Evolutionary conservation across 1,284 basidiomycete genomes (phyloP).

Genomic region (Austroboletus niveus): DNA sequence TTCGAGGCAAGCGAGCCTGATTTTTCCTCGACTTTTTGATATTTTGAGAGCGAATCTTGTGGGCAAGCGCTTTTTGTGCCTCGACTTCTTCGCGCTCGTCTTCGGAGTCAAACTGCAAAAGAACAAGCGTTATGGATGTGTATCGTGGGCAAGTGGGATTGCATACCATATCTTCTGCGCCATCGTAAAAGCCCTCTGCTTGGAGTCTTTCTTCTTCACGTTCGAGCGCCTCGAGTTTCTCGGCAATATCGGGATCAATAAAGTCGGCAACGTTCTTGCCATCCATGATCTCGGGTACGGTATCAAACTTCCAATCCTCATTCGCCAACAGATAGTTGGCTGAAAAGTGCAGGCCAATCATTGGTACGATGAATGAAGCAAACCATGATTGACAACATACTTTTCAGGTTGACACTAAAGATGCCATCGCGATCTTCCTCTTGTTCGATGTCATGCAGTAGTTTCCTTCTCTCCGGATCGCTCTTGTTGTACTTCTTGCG

Average conservation of each 20-base stretch:
- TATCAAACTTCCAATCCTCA: conserved; percentile 95
- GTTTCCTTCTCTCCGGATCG: conserved; percentile 69
- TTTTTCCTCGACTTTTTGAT: conserved; percentile 89
- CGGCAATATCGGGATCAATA: conserved; percentile 97
- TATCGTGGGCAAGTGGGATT: background rate
- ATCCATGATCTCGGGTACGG: conserved; percentile 94
- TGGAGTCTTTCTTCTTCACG: conserved; percentile 93
- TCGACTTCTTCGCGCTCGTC: conserved; percentile 83
- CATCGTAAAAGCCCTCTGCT: conserved; percentile 94
- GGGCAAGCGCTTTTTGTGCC: conserved; percentile 62
- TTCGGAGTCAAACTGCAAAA: conserved; percentile 78
- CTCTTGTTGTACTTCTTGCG: conserved; percentile 84
- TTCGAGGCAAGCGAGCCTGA: conserved; percentile 81
- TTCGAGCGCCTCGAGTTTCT: conserved; percentile 96
- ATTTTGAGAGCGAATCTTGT: conserved; percentile 79
- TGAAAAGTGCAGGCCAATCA: conserved; percentile 32
- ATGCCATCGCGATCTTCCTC: conserved; percentile 84
- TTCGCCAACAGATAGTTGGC: conserved; percentile 90
- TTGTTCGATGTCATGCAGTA: conserved; percentile 79
- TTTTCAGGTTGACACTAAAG: conserved; percentile 85
- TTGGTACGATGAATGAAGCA: background rate
- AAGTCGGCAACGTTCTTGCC: conserved; percentile 99
- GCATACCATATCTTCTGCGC: conserved; percentile 79
- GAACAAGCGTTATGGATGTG: background rate
- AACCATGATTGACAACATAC: conserved; percentile 42